A percentile compares a stretch with the other conserved stretches of the same genome.
Evolutionary conservation across 768 basidiomycete species (phyloP).

Genomic region (Trametes gibbosa): DNA sequence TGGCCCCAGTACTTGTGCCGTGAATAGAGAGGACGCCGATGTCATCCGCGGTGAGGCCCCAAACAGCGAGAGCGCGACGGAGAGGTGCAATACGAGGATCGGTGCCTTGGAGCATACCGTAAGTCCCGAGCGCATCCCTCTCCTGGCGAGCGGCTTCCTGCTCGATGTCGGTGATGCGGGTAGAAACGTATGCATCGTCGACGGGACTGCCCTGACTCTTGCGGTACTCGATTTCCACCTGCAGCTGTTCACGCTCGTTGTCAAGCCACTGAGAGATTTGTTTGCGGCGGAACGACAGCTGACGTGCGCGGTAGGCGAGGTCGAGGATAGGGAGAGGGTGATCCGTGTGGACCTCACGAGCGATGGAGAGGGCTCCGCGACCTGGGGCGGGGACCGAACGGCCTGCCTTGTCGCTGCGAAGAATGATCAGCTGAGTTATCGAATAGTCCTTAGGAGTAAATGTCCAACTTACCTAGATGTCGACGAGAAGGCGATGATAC

Average conservation of each 20-base stretch:
- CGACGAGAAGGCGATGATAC: slow-evolving; percentile 92
- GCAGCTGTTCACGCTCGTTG: slow-evolving; percentile 84
- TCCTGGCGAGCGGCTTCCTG: slow-evolving; percentile 90
- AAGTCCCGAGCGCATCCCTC: slow-evolving; percentile 87
- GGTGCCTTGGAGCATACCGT: slow-evolving; percentile 90
- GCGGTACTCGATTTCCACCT: slow-evolving; percentile 68
- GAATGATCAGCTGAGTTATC: slow-evolving; percentile 38
- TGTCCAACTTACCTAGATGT: slow-evolving; percentile 77
- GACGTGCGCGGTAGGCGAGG: slow-evolving; percentile 86
- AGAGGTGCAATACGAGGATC: slow-evolving; percentile 88
- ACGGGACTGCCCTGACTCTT: slow-evolving; percentile 49
- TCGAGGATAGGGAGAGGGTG: slow-evolving; percentile 79
- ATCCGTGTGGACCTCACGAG: slow-evolving; percentile 78
- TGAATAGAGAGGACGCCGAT: slow-evolving; percentile 89
- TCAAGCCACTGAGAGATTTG: slow-evolving; percentile 95
- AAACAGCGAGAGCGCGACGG: slow-evolving; percentile 93
- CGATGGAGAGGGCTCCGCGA: slow-evolving; percentile 85
- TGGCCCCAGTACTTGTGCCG: slow-evolving; percentile 84
- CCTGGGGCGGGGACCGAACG: slow-evolving; percentile 98
- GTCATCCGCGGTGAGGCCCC: slow-evolving; percentile 93
- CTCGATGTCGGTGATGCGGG: slow-evolving; percentile 82
- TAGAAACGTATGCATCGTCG: slow-evolving; percentile 69
- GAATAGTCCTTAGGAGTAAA: background rate
- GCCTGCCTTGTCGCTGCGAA: slow-evolving; percentile 80
- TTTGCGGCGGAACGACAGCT: slow-evolving; percentile 90